A percentile compares a stretch with the other conserved stretches of the same genome.
Conservation (phyloP, 192 early-diverging fungal species). For the Globomyces pollinis-pini region DNA sequence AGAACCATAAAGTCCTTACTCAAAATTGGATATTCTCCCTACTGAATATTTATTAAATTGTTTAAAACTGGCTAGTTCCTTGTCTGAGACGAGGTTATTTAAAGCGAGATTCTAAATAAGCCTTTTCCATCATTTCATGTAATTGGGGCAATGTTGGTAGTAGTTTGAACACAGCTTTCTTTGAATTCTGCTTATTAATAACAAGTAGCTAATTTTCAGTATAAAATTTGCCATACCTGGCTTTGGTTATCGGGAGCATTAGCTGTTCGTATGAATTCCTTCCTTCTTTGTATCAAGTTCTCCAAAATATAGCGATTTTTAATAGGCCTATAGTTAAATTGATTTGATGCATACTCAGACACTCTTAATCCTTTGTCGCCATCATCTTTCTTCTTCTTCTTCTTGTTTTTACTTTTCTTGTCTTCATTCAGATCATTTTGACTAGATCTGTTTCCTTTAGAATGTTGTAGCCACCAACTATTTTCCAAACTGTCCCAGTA, state of each 20-base stretch:
- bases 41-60: too few relatives aligned
- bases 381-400: constrained; percentile 26
- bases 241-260: not conserved
- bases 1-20: too few relatives aligned
- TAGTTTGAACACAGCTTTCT: constrained; percentile 15
- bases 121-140: constrained; percentile 39
- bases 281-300: constrained; percentile 31
- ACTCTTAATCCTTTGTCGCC: constrained; percentile 26
- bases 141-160: constrained; percentile 29
- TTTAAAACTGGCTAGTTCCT: too few relatives aligned
- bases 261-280: constrained; percentile 16
- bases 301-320: constrained; percentile 28
- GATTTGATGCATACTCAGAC: constrained; percentile 19
- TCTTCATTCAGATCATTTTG: constrained; percentile 13
- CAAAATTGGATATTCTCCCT: too few relatives aligned
- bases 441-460: constrained; percentile 18
- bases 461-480: constrained; percentile 38
- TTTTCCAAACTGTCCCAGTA: constrained; percentile 46
- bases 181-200: too few relatives aligned
- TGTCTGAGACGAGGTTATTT: too few relatives aligned
- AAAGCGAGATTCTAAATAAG: constrained; percentile 24
- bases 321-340: constrained; percentile 16
- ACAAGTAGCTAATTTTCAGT: constrained; percentile 31
- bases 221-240: constrained; percentile 28
- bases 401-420: constrained; percentile 18